phyloP scores from a whole-genome alignment of 1,284 basidiomycete species.

The Laetiporus sulphureus region DNA sequence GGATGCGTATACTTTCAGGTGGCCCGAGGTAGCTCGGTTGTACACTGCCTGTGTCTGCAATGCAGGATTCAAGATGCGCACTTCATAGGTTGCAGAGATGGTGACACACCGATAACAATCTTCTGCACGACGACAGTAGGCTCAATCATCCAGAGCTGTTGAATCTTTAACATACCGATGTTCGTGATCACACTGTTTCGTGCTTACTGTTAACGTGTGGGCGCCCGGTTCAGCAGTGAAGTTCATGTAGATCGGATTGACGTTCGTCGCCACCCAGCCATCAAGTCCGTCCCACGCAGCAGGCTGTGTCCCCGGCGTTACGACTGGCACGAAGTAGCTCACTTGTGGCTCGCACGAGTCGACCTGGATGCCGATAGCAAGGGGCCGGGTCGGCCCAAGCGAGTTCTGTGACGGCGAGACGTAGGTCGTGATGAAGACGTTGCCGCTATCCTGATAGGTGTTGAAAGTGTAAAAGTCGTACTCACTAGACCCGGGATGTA shows the following conservation, averaged over 20 bases:
- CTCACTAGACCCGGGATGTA: slow-evolving; percentile 11
- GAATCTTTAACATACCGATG: neutral
- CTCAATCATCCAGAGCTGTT: neutral
- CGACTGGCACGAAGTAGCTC: slow-evolving; percentile 45
- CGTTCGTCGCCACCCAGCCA: slow-evolving; percentile 49
- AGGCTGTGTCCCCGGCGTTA: slow-evolving; percentile 45
- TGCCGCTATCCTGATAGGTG: slow-evolving; percentile 34
- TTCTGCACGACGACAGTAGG: neutral
- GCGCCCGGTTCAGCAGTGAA: slow-evolving; percentile 41
- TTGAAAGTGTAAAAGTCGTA: slow-evolving; percentile 66
- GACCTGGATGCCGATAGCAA: slow-evolving; percentile 51
- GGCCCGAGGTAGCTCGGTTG: neutral
- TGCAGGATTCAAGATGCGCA: neutral
- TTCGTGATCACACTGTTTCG: neutral
- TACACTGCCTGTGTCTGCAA: neutral
- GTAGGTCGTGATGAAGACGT: slow-evolving; percentile 39
- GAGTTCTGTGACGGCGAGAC: slow-evolving; percentile 60
- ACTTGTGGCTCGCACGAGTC: slow-evolving; percentile 39
- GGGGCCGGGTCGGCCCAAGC: slow-evolving; percentile 43
- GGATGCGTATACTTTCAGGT: too few species aligned
- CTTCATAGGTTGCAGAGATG: neutral
- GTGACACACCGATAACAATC: neutral
- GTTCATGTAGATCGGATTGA: slow-evolving; percentile 27
- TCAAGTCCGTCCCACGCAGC: slow-evolving; percentile 40
- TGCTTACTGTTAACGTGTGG: slow-evolving; percentile 48